Conservation (phyloP, 352 stramenopile genomes). For the Phytophthora parvispora region DNA sequence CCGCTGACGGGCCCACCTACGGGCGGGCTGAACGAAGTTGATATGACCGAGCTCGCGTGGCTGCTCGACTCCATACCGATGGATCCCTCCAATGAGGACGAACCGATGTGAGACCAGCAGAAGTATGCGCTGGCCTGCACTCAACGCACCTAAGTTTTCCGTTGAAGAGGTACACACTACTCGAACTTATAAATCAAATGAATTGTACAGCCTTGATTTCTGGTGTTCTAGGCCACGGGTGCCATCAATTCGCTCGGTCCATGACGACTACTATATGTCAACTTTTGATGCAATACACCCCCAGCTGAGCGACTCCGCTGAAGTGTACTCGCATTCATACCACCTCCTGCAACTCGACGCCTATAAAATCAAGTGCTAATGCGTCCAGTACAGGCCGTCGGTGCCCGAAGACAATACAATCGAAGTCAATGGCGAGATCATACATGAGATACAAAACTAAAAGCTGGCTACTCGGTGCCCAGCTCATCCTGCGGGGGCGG, state of each 20-base stretch:
- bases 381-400: background rate
- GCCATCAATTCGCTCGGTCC: background rate
- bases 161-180: background rate
- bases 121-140: background rate
- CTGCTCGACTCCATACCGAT: slow-evolving; percentile 41
- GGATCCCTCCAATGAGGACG: slow-evolving; percentile 21
- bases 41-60: slow-evolving; percentile 44
- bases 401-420: background rate
- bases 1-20: slow-evolving; percentile 14
- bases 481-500: background rate
- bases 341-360: background rate
- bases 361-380: background rate
- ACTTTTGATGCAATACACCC: background rate
- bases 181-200: slow-evolving; percentile 7
- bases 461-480: background rate
- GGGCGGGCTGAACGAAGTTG: slow-evolving; percentile 22
- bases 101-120: slow-evolving; percentile 17
- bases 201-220: background rate
- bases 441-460: slow-evolving; percentile 3
- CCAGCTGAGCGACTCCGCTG: background rate
- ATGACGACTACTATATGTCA: background rate
- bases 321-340: background rate
- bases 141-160: background rate
- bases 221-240: background rate
- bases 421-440: background rate